A percentile compares a stretch with the other conserved stretches of the same genome.
Evolutionary conservation across 768 basidiomycete genomes (phyloP).

Genomic region (Suillus subaureus): DNA sequence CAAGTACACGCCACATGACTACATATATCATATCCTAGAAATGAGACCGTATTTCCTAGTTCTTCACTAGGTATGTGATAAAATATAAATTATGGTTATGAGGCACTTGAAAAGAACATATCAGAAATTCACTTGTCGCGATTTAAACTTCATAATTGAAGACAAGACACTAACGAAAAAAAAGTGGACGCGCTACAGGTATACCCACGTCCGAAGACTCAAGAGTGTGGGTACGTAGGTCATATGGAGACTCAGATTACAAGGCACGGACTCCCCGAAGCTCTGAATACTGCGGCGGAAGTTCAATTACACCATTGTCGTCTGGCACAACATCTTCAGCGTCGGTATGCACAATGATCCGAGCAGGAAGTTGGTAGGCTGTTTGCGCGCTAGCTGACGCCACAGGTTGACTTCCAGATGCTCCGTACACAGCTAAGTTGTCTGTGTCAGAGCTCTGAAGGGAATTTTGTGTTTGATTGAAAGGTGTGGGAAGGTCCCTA

Average conservation of each 20-base stretch:
- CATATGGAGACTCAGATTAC: background rate
- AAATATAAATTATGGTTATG: background rate
- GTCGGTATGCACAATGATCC: constrained; percentile 71
- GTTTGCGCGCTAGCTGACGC: constrained; percentile 50
- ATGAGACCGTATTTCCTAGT: no score
- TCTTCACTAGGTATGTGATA: background rate
- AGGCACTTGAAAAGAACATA: background rate
- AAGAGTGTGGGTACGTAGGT: background rate
- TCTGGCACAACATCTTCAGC: constrained; percentile 54
- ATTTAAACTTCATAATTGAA: background rate
- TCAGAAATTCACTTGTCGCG: no score
- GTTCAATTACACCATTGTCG: constrained; percentile 60
- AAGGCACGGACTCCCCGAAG: constrained; percentile 33
- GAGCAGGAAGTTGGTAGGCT: constrained; percentile 45
- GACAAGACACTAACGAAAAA: background rate
- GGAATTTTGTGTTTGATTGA: constrained; percentile 14
- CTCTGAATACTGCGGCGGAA: constrained; percentile 73
- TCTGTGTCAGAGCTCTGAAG: constrained; percentile 19
- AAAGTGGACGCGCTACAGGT: background rate
- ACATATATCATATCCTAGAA: background rate
- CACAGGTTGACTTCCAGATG: constrained; percentile 20
- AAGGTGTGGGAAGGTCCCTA: background rate
- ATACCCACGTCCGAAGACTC: background rate
- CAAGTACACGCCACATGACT: background rate
- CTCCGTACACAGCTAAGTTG: constrained; percentile 20